Percentiles rank a stretch among this genome's conserved stretches.
These are phyloP conservation scores for Saxophila tyrrhenica DNA, from an alignment of 495 filamentous ascomycete species.

Conservation along the genomic window DNA sequence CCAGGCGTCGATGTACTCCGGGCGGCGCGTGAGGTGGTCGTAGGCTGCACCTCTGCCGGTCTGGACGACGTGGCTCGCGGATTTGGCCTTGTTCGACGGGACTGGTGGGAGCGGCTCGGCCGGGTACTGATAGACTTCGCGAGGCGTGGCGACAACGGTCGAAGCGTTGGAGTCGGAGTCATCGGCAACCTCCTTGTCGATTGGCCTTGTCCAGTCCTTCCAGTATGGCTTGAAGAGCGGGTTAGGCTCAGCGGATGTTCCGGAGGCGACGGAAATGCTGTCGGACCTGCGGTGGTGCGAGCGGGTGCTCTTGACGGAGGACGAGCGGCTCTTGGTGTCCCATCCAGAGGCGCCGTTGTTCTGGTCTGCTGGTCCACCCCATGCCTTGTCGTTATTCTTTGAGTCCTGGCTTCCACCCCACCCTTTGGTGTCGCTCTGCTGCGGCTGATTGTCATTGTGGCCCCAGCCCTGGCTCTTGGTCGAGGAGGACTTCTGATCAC, in stretches of 20 bases:
- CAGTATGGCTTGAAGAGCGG: conserved; percentile 13
- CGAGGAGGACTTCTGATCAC: too few relatives aligned
- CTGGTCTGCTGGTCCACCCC: too few relatives aligned
- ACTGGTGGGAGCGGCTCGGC: conserved; percentile 10
- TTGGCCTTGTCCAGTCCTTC: conserved; percentile 2
- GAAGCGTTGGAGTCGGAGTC: neutral
- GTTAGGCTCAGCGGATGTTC: neutral
- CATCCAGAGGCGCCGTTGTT: too few relatives aligned
- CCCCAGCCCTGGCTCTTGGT: too few relatives aligned
- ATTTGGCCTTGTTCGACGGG: conserved; percentile 11
- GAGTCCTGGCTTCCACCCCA: neutral
- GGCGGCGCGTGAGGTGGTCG: conserved; percentile 25
- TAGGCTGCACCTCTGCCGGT: conserved; percentile 29
- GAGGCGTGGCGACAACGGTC: neutral
- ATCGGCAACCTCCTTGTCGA: neutral
- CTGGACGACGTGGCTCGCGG: conserved; percentile 28
- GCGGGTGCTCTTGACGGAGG: neutral
- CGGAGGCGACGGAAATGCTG: neutral
- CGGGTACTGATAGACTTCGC: conserved; percentile 11
- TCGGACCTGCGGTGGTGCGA: neutral
- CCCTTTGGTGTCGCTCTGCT: neutral
- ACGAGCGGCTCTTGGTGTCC: neutral
- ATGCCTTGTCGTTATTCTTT: neutral
- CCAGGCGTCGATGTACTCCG: conserved; percentile 33
- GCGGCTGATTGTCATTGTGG: neutral